Conservation (phyloP, 768 basidiomycete species). For the Russula abietina region DNA sequence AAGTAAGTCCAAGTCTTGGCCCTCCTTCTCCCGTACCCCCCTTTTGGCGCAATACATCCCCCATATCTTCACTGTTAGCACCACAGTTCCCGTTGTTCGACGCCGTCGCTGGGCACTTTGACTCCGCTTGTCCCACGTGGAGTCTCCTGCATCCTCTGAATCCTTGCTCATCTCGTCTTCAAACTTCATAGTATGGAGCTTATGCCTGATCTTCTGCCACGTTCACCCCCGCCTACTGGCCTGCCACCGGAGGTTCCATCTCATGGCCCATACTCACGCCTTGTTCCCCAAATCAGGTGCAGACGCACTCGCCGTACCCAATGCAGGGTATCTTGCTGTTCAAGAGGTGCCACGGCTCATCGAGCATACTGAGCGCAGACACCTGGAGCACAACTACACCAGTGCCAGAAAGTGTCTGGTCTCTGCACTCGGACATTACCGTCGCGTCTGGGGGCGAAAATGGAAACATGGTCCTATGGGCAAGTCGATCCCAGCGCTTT, state of each 20-base stretch:
- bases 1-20: too few species aligned
- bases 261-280: conserved; percentile 18
- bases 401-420: too few species aligned
- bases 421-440: too few species aligned
- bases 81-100: background rate
- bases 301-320: conserved; percentile 50
- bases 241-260: conserved; percentile 20
- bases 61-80: too few species aligned
- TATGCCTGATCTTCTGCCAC: conserved; percentile 24
- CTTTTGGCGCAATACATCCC: too few species aligned
- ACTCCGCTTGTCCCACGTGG: background rate
- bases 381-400: background rate
- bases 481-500: too few species aligned
- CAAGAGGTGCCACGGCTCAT: conserved; percentile 25
- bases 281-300: too few species aligned
- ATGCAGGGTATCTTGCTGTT: conserved; percentile 36
- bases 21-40: too few species aligned
- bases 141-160: conserved; percentile 14
- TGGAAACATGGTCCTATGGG: too few species aligned
- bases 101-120: too few species aligned
- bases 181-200: conserved; percentile 21
- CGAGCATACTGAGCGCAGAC: conserved; percentile 19
- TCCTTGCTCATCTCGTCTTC: conserved; percentile 18
- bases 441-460: too few species aligned
- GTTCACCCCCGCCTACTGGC: conserved; percentile 23